A percentile compares a stretch with the other conserved stretches of the same genome.
These are phyloP conservation scores for Achaetomiella virescens DNA, from an alignment of 495 filamentous ascomycete genomes.

Conservation along the genomic window DNA sequence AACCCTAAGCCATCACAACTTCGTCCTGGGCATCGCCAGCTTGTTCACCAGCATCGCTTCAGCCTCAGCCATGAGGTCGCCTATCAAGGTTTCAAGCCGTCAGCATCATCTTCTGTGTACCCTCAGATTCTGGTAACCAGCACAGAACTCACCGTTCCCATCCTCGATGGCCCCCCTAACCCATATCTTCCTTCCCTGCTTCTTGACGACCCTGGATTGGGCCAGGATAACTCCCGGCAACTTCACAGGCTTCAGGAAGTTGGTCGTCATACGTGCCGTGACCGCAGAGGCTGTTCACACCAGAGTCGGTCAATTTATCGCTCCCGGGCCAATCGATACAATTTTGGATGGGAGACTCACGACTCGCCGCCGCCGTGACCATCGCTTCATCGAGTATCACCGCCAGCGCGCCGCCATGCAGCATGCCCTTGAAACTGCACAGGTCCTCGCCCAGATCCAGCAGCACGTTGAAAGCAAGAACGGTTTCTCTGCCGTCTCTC, in stretches of 20 bases:
- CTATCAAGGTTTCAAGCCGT: no score
- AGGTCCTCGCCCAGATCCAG: slow-evolving; percentile 24
- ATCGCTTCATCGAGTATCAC: slow-evolving; percentile 25
- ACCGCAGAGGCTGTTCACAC: slow-evolving; percentile 9
- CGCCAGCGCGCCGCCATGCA: slow-evolving; percentile 21
- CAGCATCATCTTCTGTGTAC: no score
- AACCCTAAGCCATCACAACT: not conserved
- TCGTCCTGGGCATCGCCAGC: slow-evolving; percentile 8
- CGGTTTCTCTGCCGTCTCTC: slow-evolving; percentile 16
- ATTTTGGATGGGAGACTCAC: not conserved
- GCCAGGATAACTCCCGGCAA: slow-evolving; percentile 17
- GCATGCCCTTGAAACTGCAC: slow-evolving; percentile 7
- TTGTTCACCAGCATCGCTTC: slow-evolving; percentile 15
- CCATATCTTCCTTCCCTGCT: slow-evolving; percentile 17
- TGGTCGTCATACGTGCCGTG: slow-evolving; percentile 20
- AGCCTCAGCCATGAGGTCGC: slow-evolving; percentile 15
- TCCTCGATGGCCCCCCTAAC: slow-evolving; percentile 23
- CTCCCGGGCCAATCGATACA: not conserved
- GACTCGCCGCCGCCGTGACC: slow-evolving; percentile 16
- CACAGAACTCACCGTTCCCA: slow-evolving; percentile 13
- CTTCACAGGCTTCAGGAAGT: slow-evolving; percentile 13
- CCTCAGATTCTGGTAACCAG: not conserved
- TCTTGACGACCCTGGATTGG: slow-evolving; percentile 17
- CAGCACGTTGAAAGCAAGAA: slow-evolving; percentile 23
- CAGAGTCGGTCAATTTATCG: not conserved